Evolutionary conservation across 2,329 filamentous ascomycete species (phyloP).

Genomic region (Corynespora cassiicola): DNA sequence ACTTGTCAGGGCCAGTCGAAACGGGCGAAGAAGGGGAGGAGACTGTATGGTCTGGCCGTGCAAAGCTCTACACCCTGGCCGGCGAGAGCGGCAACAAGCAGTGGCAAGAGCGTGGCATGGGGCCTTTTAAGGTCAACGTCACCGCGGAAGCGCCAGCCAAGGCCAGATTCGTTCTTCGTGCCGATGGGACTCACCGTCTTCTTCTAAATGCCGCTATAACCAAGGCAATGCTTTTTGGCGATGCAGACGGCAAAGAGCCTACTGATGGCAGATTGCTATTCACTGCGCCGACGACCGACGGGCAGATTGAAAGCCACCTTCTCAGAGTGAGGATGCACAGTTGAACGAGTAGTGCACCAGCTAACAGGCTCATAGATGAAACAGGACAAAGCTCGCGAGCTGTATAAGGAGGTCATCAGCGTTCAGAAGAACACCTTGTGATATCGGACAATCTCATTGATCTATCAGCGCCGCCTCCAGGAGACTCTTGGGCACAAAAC

Average conservation of each 20-base stretch:
- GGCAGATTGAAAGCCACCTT: slow-evolving; percentile 60
- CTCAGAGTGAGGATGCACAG: slow-evolving; percentile 58
- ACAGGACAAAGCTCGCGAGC: slow-evolving; percentile 14
- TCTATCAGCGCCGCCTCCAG: too few species aligned
- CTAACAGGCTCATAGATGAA: slow-evolving; percentile 16
- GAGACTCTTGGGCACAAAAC: too few species aligned
- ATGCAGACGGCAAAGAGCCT: slow-evolving; percentile 66
- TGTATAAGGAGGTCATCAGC: slow-evolving; percentile 6
- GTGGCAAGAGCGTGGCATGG: slow-evolving; percentile 90
- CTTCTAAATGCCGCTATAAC: slow-evolving; percentile 85
- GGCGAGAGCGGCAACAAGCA: slow-evolving; percentile 61
- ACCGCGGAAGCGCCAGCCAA: slow-evolving; percentile 47
- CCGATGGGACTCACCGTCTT: slow-evolving; percentile 86
- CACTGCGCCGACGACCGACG: slow-evolving; percentile 59
- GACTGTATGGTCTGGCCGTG: slow-evolving; percentile 76
- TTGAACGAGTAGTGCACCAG: neutral
- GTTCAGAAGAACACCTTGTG: slow-evolving; percentile 2
- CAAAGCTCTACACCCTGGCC: slow-evolving; percentile 83
- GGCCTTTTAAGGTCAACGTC: slow-evolving; percentile 81
- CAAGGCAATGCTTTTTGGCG: slow-evolving; percentile 79
- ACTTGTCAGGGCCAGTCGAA: slow-evolving; percentile 68
- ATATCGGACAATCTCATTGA: too few species aligned
- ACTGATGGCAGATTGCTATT: slow-evolving; percentile 75
- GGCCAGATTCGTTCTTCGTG: slow-evolving; percentile 84
- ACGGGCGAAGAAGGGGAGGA: slow-evolving; percentile 87